Evolutionary conservation across 2,329 filamentous ascomycete genomes (phyloP).

Genomic region (Fusarium multiceps): DNA sequence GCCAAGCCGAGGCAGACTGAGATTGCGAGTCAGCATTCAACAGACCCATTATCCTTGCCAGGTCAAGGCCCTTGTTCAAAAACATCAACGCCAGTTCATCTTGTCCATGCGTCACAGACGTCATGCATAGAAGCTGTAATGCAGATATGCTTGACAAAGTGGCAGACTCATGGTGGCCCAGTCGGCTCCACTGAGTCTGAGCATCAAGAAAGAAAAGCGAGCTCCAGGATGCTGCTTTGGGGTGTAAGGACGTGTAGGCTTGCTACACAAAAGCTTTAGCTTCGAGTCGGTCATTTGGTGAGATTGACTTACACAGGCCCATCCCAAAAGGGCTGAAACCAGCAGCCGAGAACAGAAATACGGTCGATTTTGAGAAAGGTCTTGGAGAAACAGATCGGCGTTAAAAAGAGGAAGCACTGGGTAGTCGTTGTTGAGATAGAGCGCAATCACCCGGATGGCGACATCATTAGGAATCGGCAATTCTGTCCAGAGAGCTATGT

Average conservation of each 20-base stretch:
- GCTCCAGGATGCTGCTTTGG: neutral
- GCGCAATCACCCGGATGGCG: neutral
- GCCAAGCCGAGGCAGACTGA: neutral
- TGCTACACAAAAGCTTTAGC: neutral
- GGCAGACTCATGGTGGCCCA: neutral
- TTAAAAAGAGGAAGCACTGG: neutral
- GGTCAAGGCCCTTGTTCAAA: neutral
- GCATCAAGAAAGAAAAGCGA: neutral
- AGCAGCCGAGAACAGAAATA: neutral
- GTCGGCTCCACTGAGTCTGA: neutral
- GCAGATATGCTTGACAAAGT: neutral
- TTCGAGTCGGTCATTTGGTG: too few species aligned
- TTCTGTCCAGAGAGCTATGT: neutral
- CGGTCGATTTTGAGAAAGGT: neutral
- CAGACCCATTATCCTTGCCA: neutral
- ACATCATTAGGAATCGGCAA: neutral
- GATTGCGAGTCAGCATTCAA: neutral
- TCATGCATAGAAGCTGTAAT: neutral
- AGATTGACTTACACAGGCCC: neutral
- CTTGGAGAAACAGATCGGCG: neutral
- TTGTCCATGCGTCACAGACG: neutral
- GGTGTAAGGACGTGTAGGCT: neutral
- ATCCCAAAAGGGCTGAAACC: neutral
- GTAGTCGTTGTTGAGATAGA: slow-evolving; percentile 2
- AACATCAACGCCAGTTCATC: neutral